Conservation (phyloP, 768 basidiomycete genomes). For the Exidia glandulosa region DNA sequence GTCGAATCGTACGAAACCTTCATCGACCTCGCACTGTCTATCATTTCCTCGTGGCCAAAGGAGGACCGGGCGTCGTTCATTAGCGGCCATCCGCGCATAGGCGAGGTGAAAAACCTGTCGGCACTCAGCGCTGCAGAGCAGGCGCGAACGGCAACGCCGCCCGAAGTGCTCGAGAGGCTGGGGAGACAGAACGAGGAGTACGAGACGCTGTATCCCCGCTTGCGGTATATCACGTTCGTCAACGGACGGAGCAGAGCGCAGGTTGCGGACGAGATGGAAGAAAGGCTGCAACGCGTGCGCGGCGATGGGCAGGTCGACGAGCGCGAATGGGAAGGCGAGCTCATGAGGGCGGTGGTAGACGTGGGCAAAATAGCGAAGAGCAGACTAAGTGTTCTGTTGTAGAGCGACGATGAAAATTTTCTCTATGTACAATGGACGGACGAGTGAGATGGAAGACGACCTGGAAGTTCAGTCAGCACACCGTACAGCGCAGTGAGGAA, state of each 20-base stretch:
- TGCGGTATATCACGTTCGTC: constrained; percentile 88
- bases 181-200: constrained; percentile 68
- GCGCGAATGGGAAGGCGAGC: constrained; percentile 52
- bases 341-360: constrained; percentile 61
- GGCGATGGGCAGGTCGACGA: constrained; percentile 28
- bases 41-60: constrained; percentile 43
- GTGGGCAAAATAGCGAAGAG: constrained; percentile 69
- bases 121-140: constrained; percentile 74
- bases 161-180: constrained; percentile 63
- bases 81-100: constrained; percentile 81
- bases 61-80: constrained; percentile 52
- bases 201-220: constrained; percentile 56
- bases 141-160: constrained; percentile 44
- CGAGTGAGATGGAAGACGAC: background rate
- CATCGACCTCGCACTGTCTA: constrained; percentile 24
- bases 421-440: background rate
- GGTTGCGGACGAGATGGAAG: constrained; percentile 76
- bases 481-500: background rate
- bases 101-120: constrained; percentile 67
- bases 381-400: constrained; percentile 36
- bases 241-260: constrained; percentile 64
- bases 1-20: constrained; percentile 6
- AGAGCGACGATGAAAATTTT: background rate
- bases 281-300: constrained; percentile 39
- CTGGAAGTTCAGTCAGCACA: background rate